Evolutionary conservation across 1,284 basidiomycete genomes (phyloP), one percentile per base, ranked within the genome.

Genomic region (Omphalotus olearius): DNA sequence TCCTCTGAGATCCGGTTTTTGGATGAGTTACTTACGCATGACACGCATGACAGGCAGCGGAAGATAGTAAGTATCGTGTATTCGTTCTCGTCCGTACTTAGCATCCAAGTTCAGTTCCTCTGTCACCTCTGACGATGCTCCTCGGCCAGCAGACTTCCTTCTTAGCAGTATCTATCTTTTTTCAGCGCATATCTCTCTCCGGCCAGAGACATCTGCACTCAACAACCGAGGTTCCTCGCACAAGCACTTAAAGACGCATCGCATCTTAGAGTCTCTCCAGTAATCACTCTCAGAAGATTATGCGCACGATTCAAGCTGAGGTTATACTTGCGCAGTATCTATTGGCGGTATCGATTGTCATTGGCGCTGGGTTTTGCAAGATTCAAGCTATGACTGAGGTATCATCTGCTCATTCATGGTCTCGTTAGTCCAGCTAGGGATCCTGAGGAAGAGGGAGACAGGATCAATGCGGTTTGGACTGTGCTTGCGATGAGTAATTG

Each of bases 121-220:
- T 17, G 41, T 47, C 20, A 56, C 57, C 23, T 30, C 13, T 30
- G 28, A 60, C 69, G 11, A 68, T 73, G 39, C 6, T 43, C 13
- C 45, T 13, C 62, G 60, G 14, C 65, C 67, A 6, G 50, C 60
- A 16, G 54, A 63, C 20, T 68, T 70, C 9, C 70, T 80, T 9
- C 58, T 75, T 4, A 67, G 64, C 45, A 62, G 66, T 1, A 63
- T 71, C 13, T 75, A 70, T 50, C 64, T 76, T 2, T 76, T 2
- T 73, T 71, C 71, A 75, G 70, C 3, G 62, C 65, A 38, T 62
- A 60, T 50, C 66, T 66, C 47, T 63, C 65, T 25, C 54, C 57
- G 41, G 2, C 43, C 55, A 25, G 57, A 55, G 25, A 53, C 40
- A 13, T 57, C 64, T 39, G 9, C 36, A 54, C 35, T 41, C 56